phyloP scores from a whole-genome alignment of 192 early-diverging fungal species.

The Coemansia biformis region DNA sequence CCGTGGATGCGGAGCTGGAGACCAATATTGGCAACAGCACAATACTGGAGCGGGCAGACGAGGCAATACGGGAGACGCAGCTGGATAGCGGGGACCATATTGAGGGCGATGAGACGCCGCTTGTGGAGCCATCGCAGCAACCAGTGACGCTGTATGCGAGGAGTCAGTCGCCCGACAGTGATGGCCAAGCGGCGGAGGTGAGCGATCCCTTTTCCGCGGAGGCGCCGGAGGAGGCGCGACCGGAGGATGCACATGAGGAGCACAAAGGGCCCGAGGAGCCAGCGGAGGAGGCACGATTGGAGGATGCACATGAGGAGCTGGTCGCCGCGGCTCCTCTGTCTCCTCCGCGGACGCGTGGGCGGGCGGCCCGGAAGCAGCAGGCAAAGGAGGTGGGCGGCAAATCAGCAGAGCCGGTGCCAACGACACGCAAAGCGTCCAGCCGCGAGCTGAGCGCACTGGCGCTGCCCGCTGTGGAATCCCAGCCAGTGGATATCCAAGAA shows the following conservation, averaged over 20 bases:
- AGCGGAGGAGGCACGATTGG: background rate
- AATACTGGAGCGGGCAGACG: background rate
- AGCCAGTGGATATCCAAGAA: background rate
- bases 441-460: constrained; percentile 3
- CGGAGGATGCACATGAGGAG: too few relatives aligned
- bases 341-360: background rate
- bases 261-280: too few relatives aligned
- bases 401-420: background rate
- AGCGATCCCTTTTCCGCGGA: too few relatives aligned
- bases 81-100: background rate
- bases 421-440: background rate
- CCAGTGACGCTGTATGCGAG: constrained; percentile 11
- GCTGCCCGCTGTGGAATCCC: background rate
- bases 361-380: background rate
- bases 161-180: background rate
- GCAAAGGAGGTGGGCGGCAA: background rate
- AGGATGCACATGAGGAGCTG: background rate
- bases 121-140: constrained; percentile 5
- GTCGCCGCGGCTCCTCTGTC: background rate
- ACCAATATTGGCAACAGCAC: constrained; percentile 1
- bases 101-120: background rate
- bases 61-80: background rate
- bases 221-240: too few relatives aligned
- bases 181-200: background rate
- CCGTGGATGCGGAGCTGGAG: background rate